Evolutionary conservation across 2,329 filamentous ascomycete genomes (phyloP).

Genomic region (Pseudogymnoascus sp.): DNA sequence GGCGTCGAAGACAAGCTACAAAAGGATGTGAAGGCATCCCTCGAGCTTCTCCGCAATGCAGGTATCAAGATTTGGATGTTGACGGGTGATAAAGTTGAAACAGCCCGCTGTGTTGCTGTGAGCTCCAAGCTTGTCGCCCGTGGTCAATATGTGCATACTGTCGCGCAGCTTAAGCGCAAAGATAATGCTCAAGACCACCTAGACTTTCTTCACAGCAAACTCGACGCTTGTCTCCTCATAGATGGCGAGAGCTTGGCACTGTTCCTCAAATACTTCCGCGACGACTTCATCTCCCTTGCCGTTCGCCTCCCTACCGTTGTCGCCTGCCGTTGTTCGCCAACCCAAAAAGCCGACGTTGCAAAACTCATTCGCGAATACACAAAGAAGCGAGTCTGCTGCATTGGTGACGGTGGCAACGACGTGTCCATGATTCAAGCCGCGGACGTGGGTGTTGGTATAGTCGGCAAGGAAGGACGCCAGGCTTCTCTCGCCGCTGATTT

Average conservation of each 20-base stretch:
- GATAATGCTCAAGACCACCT: conserved; percentile 81
- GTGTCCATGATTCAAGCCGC: conserved; percentile 99
- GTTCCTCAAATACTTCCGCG: conserved; percentile 73
- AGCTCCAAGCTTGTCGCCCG: conserved; percentile 88
- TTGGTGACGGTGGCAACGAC: conserved; percentile 96
- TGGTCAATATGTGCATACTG: conserved; percentile 92
- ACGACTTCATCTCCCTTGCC: conserved; percentile 80
- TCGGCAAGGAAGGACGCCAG: conserved; percentile 94
- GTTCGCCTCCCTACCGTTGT: conserved; percentile 87
- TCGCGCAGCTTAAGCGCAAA: conserved; percentile 76
- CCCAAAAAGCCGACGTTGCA: conserved; percentile 92
- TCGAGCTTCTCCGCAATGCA: conserved; percentile 91
- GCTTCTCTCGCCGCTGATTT: conserved; percentile 94
- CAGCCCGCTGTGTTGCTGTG: conserved; percentile 89
- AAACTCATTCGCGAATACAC: conserved; percentile 84
- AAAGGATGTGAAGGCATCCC: conserved; percentile 86
- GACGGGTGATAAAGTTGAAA: conserved; percentile 97
- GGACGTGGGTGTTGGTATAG: conserved; percentile 94
- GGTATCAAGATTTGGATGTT: conserved; percentile 99
- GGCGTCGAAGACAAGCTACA: conserved; percentile 97
- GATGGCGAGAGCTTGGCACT: conserved; percentile 85
- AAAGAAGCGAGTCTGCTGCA: conserved; percentile 93
- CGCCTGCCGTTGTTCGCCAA: conserved; percentile 92
- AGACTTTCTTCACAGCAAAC: conserved; percentile 80
- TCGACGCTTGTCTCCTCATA: conserved; percentile 80